phyloP scores from a whole-genome alignment of 441 rosid genomes.

The Sinapis alba region DNA sequence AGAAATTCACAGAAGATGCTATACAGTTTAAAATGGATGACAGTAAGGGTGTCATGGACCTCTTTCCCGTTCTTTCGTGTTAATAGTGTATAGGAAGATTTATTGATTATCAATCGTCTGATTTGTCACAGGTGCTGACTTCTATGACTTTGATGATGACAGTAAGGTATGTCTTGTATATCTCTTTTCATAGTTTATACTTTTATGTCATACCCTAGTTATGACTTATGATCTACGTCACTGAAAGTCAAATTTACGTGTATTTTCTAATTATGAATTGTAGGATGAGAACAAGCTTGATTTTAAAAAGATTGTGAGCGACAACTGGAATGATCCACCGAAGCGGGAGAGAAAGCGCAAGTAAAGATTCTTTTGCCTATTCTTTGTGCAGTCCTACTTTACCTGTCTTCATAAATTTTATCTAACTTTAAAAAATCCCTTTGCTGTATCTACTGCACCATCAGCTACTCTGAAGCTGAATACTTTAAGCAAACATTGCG shows the following conservation, averaged over 20 bases:
- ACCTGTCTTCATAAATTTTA: slow-evolving; percentile 9
- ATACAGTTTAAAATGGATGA: slow-evolving; percentile 99
- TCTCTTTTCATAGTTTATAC: slow-evolving; percentile 17
- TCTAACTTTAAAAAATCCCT: background rate
- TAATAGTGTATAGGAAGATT: background rate
- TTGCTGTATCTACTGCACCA: slow-evolving; percentile 7
- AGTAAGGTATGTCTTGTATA: slow-evolving; percentile 29
- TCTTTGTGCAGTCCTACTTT: slow-evolving; percentile 23
- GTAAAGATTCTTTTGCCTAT: slow-evolving; percentile 44
- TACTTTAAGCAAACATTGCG: slow-evolving; percentile 98
- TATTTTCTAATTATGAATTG: slow-evolving; percentile 31
- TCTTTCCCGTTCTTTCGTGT: background rate
- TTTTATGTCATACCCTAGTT: slow-evolving; percentile 13
- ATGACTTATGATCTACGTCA: background rate
- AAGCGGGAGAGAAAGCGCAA: slow-evolving; percentile 99
- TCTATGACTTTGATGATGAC: slow-evolving; percentile 28
- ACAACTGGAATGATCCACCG: slow-evolving; percentile 99
- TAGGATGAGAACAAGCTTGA: slow-evolving; percentile 97
- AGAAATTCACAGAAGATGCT: slow-evolving; percentile 99
- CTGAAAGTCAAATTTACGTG: background rate
- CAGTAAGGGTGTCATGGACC: slow-evolving; percentile 53
- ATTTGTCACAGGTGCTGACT: slow-evolving; percentile 75
- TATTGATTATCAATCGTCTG: background rate
- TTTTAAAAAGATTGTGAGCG: slow-evolving; percentile 94
- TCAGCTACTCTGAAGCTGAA: slow-evolving; percentile 96